Percentiles rank a stretch among this genome's conserved stretches.
Evolutionary conservation across 352 stramenopile species (phyloP).

Genomic region (Pythium apleroticum): DNA sequence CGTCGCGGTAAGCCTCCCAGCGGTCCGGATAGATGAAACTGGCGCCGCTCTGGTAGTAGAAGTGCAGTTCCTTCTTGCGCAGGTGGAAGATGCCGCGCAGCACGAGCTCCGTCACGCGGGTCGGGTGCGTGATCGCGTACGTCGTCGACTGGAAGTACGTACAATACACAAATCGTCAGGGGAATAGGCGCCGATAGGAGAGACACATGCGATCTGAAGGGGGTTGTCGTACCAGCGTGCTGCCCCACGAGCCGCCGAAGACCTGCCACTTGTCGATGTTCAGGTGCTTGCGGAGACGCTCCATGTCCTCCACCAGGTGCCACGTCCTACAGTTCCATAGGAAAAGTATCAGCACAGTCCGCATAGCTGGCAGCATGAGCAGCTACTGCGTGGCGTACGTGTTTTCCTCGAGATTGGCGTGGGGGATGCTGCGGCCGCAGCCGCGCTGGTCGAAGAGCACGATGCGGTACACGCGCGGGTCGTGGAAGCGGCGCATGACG

Average conservation of each 20-base stretch:
- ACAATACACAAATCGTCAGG: not conserved
- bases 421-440: constrained; percentile 85
- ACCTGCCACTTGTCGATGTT: constrained; percentile 92
- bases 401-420: constrained; percentile 87
- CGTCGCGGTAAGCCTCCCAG: constrained; percentile 88
- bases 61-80: constrained; percentile 90
- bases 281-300: constrained; percentile 86
- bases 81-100: constrained; percentile 93
- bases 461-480: constrained; percentile 90
- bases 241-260: constrained; percentile 94
- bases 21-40: constrained; percentile 90
- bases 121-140: constrained; percentile 91
- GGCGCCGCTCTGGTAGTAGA: constrained; percentile 90
- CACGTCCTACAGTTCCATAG: constrained; percentile 52
- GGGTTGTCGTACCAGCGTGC: constrained; percentile 79
- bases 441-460: constrained; percentile 94
- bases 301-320: constrained; percentile 93
- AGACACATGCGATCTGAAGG: too few species aligned
- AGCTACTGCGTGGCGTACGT: constrained; percentile 40
- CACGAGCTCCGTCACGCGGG: constrained; percentile 83
- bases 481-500: constrained; percentile 91
- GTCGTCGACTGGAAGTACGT: constrained; percentile 61
- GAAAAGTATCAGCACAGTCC: not conserved
- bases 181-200: too few species aligned
- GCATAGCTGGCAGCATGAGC: not conserved